Conservation (phyloP, 352 stramenopile genomes). For the Phytopythium oedochilum region DNA sequence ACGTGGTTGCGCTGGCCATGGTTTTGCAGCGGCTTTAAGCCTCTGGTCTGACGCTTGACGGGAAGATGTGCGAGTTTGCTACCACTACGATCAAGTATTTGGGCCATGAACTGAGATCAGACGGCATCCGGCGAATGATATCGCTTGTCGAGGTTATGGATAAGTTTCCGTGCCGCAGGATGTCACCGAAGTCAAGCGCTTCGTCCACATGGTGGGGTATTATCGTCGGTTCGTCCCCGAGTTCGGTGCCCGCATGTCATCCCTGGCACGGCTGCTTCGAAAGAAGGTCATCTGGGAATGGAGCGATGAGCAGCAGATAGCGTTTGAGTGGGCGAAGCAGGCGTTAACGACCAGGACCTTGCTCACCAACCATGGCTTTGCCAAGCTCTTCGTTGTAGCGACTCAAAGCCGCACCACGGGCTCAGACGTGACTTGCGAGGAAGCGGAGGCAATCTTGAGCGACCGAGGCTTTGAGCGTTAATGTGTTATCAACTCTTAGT, state of each 20-base stretch:
- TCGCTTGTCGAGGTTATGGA: conserved; percentile 3
- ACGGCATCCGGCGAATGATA: conserved; percentile 8
- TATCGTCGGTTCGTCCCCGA: conserved; percentile 15
- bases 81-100: conserved; percentile 13
- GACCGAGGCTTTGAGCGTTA: no score
- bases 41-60: conserved; percentile 14
- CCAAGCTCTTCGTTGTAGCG: no score
- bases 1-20: conserved; percentile 12
- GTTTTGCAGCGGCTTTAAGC: conserved; percentile 17
- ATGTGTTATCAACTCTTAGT: no score
- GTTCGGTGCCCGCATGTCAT: conserved; percentile 10
- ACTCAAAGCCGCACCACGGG: no score
- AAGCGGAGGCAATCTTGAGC: no score
- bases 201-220: conserved; percentile 22
- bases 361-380: no score
- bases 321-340: conserved; percentile 15
- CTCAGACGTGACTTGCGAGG: no score
- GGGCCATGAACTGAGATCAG: conserved; percentile 11
- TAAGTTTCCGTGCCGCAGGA: conserved; percentile 8
- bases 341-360: no score
- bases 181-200: conserved; percentile 4
- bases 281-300: conserved; percentile 14
- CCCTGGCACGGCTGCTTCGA: conserved; percentile 13
- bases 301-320: conserved; percentile 7
- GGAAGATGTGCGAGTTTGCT: conserved; percentile 15